A percentile compares a stretch with the other conserved stretches of the same genome.
phyloP scores from a whole-genome alignment of 164 flowering plant species.

The Piper betle region DNA sequence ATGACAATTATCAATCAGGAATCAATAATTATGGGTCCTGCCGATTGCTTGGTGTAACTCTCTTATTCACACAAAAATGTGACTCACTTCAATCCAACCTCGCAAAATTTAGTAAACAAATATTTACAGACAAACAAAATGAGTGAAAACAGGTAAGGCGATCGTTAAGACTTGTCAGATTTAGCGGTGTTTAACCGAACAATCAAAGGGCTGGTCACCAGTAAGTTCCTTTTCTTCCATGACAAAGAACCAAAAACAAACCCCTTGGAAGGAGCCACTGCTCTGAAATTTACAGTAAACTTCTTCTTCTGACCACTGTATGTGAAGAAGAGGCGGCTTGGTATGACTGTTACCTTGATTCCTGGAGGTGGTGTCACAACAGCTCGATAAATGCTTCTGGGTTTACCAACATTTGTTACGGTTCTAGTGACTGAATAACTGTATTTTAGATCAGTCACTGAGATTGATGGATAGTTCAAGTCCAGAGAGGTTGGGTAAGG shows the following conservation, averaged over 20 bases:
- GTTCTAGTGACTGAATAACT: conserved; percentile 39
- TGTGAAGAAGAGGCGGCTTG: conserved; percentile 29
- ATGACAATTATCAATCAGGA: background rate
- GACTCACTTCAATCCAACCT: background rate
- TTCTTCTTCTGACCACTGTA: conserved; percentile 40
- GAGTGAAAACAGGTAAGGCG: background rate
- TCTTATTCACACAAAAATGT: conserved; percentile 4
- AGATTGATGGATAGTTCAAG: conserved; percentile 69
- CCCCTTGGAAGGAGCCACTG: conserved; percentile 30
- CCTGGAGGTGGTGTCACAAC: conserved; percentile 41
- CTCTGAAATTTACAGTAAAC: conserved; percentile 48
- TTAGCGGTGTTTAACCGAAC: conserved; percentile 26
- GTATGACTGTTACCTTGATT: conserved; percentile 42
- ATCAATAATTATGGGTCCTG: background rate
- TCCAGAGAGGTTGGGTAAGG: conserved; percentile 17
- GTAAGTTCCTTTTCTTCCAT: conserved; percentile 34
- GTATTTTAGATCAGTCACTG: conserved; percentile 37
- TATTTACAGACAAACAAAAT: conserved; percentile 1
- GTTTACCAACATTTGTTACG: conserved; percentile 54
- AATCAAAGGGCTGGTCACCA: conserved; percentile 46
- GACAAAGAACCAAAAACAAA: conserved; percentile 50
- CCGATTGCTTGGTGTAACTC: no score
- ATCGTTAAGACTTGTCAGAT: background rate
- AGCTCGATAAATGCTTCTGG: conserved; percentile 36
- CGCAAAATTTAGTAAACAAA: background rate